phyloP scores from a whole-genome alignment of 1,284 basidiomycete genomes.

The Apiotrichum veenhuisii region DNA sequence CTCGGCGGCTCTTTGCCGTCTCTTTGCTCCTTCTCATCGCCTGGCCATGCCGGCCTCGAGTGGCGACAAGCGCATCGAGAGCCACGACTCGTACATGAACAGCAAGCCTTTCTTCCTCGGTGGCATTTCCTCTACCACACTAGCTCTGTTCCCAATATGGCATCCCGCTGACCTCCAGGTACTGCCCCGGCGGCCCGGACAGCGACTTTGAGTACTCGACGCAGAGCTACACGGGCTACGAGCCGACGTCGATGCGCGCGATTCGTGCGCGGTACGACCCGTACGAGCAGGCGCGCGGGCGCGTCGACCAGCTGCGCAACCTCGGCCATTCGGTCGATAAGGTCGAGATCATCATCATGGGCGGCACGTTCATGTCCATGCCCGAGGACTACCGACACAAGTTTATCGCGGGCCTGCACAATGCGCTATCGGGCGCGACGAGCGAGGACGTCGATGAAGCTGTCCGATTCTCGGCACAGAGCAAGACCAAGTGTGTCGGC shows the following conservation, averaged over 20 bases:
- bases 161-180: constrained; percentile 54
- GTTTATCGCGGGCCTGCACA: constrained; percentile 95
- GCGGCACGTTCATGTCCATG: constrained; percentile 99
- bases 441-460: constrained; percentile 93
- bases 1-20: too few relatives aligned
- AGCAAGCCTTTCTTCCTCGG: too few relatives aligned
- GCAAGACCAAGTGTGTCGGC: constrained; percentile 96
- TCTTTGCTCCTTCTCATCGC: too few relatives aligned
- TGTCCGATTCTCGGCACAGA: constrained; percentile 94
- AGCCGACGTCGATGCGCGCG: constrained; percentile 97
- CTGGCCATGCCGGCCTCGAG: too few relatives aligned
- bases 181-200: constrained; percentile 98
- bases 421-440: constrained; percentile 92
- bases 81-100: too few relatives aligned
- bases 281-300: constrained; percentile 92
- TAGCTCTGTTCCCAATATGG: too few relatives aligned
- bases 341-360: constrained; percentile 99
- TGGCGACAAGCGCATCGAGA: too few relatives aligned
- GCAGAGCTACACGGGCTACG: constrained; percentile 95
- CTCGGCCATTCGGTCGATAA: constrained; percentile 97
- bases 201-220: constrained; percentile 99
- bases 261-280: constrained; percentile 98
- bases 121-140: too few relatives aligned
- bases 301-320: constrained; percentile 91
- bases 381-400: constrained; percentile 89